Evolutionary conservation across 192 early-diverging fungal genomes (phyloP), one percentile per base, ranked within the genome.

Genomic region (Pilaira anomala): DNA sequence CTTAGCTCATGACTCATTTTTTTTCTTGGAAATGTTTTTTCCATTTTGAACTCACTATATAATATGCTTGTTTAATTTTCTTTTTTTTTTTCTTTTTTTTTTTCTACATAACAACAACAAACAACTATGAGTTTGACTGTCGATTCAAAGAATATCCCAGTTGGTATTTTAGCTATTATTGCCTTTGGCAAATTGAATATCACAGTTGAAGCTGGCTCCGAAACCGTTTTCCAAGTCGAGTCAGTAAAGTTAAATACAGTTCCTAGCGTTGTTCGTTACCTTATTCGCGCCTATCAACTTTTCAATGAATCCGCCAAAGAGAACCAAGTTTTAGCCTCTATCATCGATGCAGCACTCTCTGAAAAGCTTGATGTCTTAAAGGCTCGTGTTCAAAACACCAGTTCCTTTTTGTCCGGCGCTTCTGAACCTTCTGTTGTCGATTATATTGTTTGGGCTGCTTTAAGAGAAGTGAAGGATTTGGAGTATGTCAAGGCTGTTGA

Each of bases 1-100:
- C 58, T 60, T 60, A 44, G 58, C 41, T 60, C 58, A 60, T 60
- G 58, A 60, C 41, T 60, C 58, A 60, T 60, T 44, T 45, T 60
- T 59, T 44, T 49, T 33, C 11, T 36, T 36, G 6, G 33, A 36
- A 50, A 50, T 24, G 48, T 50, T 19, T 50, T 50, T n/a, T 50
- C 12, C 25, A 13, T 42, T 46, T 44, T 45, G n/a, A n/a, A n/a
- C n/a, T 45, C 28, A 24, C 22, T 44, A 25, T 44, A 60, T 25
- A 60, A n/a, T 19, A 30, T 22, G n/a, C 28, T 22, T 30, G 16
- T 41, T 58, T 44, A 16, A 25, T 44, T 60, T 25, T 7, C 39
- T 45, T 8, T 44, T 16, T 2, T 44, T 5, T 42, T 45, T 62
- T 49, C 29, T 50, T 48, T 49, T 48, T 62, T 29, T 48, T 49